Conservation (phyloP, 176 grass and related monocot species). For the Oryza nivara region DNA sequence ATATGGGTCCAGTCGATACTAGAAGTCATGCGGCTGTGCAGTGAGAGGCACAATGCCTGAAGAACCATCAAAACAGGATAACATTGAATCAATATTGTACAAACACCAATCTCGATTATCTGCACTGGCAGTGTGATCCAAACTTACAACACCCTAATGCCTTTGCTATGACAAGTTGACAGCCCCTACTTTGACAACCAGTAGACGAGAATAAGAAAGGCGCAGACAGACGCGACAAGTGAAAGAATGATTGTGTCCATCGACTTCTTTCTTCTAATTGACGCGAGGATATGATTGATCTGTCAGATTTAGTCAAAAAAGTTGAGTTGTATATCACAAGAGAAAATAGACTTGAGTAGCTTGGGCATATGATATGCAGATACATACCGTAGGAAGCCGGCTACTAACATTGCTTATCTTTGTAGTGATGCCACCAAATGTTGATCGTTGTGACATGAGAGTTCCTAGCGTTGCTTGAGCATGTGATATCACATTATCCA, state of each 20-base stretch:
- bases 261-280: conserved; percentile 94
- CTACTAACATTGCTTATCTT: conserved; percentile 96
- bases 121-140: conserved; percentile 56
- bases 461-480: conserved; percentile 88
- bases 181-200: conserved; percentile 85
- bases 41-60: neutral
- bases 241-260: conserved; percentile 98
- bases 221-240: conserved; percentile 78
- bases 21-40: neutral
- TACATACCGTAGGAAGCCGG: conserved; percentile 80
- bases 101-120: conserved; percentile 54
- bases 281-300: conserved; percentile 86
- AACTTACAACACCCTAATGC: conserved; percentile 63
- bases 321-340: neutral
- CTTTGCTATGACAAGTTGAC: neutral
- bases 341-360: neutral
- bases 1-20: neutral
- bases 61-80: conserved; percentile 32
- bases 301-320: conserved; percentile 32
- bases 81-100: conserved; percentile 63
- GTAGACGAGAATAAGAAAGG: conserved; percentile 95
- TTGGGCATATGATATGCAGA: conserved; percentile 13
- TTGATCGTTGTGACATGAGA: conserved; percentile 86
- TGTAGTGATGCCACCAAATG: conserved; percentile 84
- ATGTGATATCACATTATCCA: conserved; percentile 97